Conservation (phyloP, 2,329 filamentous ascomycete species). For the Simplicillium sp. region DNA sequence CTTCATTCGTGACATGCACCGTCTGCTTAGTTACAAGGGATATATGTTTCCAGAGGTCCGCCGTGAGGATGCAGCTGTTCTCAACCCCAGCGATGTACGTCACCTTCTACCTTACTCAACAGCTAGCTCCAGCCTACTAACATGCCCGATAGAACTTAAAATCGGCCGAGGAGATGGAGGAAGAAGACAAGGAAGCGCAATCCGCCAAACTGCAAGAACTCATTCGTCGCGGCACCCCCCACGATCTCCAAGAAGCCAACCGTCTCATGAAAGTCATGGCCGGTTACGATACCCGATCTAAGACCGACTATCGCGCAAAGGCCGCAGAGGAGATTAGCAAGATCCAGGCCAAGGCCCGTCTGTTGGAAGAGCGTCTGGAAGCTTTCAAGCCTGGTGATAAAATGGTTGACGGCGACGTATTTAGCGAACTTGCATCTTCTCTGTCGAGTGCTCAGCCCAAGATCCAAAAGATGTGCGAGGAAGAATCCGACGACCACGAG, state of each 20-base stretch:
- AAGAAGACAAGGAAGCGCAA: slow-evolving; percentile 88
- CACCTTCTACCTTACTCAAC: neutral
- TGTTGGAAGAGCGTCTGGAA: slow-evolving; percentile 88
- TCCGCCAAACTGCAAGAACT: slow-evolving; percentile 97
- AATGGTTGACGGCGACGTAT: slow-evolving; percentile 59
- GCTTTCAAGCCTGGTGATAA: slow-evolving; percentile 73
- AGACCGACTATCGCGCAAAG: slow-evolving; percentile 96
- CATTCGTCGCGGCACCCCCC: slow-evolving; percentile 82
- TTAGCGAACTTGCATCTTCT: slow-evolving; percentile 78
- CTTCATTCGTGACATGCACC: slow-evolving; percentile 96
- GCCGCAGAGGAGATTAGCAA: slow-evolving; percentile 90
- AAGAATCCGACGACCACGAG: slow-evolving; percentile 94
- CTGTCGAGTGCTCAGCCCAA: slow-evolving; percentile 93
- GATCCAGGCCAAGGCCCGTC: slow-evolving; percentile 88
- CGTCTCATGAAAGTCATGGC: slow-evolving; percentile 99
- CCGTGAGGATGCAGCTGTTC: slow-evolving; percentile 85
- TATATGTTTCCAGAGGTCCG: slow-evolving; percentile 91
- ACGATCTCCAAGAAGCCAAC: slow-evolving; percentile 94
- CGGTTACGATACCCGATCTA: slow-evolving; percentile 87
- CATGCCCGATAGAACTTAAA: slow-evolving; percentile 64
- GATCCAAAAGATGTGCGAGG: slow-evolving; percentile 99
- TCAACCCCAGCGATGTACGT: slow-evolving; percentile 93
- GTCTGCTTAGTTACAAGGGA: slow-evolving; percentile 90
- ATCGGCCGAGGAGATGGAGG: slow-evolving; percentile 97
- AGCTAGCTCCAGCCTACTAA: slow-evolving; percentile 14